These are phyloP conservation scores for Penicillium daleae DNA, from an alignment of 495 filamentous ascomycete species.

Conservation along the genomic window DNA sequence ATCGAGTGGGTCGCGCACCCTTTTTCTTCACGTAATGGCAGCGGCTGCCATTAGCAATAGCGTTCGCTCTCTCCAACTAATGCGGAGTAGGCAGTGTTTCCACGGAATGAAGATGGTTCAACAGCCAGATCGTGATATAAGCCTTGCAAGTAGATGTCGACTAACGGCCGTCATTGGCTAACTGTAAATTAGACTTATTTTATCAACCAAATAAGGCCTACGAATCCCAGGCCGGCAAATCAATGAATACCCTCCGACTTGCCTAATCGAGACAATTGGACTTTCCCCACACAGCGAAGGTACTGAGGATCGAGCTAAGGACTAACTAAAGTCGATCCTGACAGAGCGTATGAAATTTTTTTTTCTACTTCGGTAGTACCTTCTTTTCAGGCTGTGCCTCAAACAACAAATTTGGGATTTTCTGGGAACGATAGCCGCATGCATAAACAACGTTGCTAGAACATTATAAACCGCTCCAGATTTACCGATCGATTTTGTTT, in stretches of 20 bases:
- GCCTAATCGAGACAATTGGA: not conserved
- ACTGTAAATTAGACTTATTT: not conserved
- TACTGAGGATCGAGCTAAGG: too few species aligned
- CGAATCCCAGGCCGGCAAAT: not conserved
- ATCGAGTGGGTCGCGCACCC: not conserved
- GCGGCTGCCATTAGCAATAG: not conserved
- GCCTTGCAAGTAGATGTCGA: not conserved
- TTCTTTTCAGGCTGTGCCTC: too few species aligned
- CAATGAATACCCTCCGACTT: not conserved
- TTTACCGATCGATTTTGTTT: too few species aligned
- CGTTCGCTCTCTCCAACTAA: conserved; percentile 1
- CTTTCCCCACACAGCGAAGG: not conserved
- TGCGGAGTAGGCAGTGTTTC: not conserved
- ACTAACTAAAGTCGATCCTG: too few species aligned
- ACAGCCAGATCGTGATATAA: not conserved
- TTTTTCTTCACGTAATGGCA: conserved; percentile 7
- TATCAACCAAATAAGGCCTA: not conserved
- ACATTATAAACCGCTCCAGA: too few species aligned
- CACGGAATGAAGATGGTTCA: not conserved
- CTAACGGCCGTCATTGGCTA: not conserved
- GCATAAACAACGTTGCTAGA: too few species aligned
- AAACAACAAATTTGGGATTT: too few species aligned
- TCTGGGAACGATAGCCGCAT: too few species aligned
- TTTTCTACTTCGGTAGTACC: too few species aligned
- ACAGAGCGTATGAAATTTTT: too few species aligned